phyloP scores from a whole-genome alignment of 2,329 filamentous ascomycete genomes.

The Microcyclospora pomicola region DNA sequence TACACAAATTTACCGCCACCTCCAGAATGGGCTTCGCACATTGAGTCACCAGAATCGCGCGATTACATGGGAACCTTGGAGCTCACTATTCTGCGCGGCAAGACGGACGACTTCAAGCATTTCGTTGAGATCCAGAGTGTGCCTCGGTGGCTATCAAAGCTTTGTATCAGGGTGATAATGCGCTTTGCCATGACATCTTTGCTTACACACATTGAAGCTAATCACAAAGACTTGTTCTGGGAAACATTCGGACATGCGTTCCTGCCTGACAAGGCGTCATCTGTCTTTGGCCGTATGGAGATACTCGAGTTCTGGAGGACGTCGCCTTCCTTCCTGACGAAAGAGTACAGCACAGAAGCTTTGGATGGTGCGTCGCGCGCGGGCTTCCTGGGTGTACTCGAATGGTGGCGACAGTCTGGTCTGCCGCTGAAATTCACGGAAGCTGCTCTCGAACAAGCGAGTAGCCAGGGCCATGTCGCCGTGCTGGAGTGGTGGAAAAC shows the following conservation, averaged over 20 bases:
- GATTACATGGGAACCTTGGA: slow-evolving; percentile 68
- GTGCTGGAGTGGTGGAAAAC: slow-evolving; percentile 90
- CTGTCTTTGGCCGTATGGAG: slow-evolving; percentile 69
- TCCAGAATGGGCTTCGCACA: slow-evolving; percentile 53
- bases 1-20: slow-evolving; percentile 67
- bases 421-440: slow-evolving; percentile 76
- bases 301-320: slow-evolving; percentile 87
- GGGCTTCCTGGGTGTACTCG: slow-evolving; percentile 70
- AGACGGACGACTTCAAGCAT: slow-evolving; percentile 56
- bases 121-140: slow-evolving; percentile 55
- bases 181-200: slow-evolving; percentile 76
- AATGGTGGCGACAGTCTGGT: slow-evolving; percentile 81
- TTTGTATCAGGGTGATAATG: slow-evolving; percentile 79
- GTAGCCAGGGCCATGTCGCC: slow-evolving; percentile 65
- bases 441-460: slow-evolving; percentile 74
- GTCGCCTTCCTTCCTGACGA: slow-evolving; percentile 67
- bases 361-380: slow-evolving; percentile 77
- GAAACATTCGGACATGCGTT: slow-evolving; percentile 70
- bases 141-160: slow-evolving; percentile 60
- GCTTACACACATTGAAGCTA: slow-evolving; percentile 55
- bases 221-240: slow-evolving; percentile 65
- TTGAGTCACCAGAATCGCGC: slow-evolving; percentile 35
- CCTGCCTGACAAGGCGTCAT: slow-evolving; percentile 75
- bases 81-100: slow-evolving; percentile 66
- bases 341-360: slow-evolving; percentile 74